Percentiles rank a stretch among this genome's conserved stretches.
phyloP scores from a whole-genome alignment of 2,329 filamentous ascomycete species.

The Hypoxylon sp. region DNA sequence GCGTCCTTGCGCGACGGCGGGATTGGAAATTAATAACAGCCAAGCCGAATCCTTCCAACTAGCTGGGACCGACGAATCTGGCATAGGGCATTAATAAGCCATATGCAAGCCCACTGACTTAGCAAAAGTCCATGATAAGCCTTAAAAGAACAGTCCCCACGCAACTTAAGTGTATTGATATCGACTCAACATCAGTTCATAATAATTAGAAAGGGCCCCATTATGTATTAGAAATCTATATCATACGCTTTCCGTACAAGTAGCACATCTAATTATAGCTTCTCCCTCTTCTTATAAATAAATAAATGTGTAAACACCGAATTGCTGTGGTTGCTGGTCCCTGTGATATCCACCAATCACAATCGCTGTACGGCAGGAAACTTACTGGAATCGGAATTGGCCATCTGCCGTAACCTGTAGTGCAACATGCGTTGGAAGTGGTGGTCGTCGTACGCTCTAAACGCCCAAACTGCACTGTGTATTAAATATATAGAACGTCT shows the following conservation, averaged over 20 bases:
- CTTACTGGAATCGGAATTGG: conserved; percentile 10
- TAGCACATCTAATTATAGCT: not conserved
- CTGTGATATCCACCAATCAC: conserved; percentile 5
- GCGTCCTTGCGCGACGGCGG: not conserved
- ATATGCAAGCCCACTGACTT: not conserved
- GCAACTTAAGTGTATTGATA: not conserved
- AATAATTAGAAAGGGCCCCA: not conserved
- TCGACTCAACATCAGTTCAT: not conserved
- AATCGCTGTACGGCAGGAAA: not conserved
- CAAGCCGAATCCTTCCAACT: conserved; percentile 11
- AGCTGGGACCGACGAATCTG: not conserved
- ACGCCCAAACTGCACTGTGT: too few species aligned
- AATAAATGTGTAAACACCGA: too few species aligned
- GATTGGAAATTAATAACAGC: conserved; percentile 22
- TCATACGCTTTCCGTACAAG: too few species aligned
- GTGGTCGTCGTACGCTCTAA: too few species aligned
- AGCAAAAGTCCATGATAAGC: not conserved
- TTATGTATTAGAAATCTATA: not conserved
- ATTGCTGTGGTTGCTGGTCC: not conserved
- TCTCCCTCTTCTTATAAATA: not conserved
- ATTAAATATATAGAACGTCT: too few species aligned
- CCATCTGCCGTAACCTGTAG: not conserved
- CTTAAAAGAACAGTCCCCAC: not conserved
- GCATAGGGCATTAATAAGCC: conserved; percentile 1
- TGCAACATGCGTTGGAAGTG: not conserved